These are phyloP conservation scores for Colletotrichum siamense DNA, from an alignment of 2,329 filamentous ascomycete species.

Conservation along the genomic window DNA sequence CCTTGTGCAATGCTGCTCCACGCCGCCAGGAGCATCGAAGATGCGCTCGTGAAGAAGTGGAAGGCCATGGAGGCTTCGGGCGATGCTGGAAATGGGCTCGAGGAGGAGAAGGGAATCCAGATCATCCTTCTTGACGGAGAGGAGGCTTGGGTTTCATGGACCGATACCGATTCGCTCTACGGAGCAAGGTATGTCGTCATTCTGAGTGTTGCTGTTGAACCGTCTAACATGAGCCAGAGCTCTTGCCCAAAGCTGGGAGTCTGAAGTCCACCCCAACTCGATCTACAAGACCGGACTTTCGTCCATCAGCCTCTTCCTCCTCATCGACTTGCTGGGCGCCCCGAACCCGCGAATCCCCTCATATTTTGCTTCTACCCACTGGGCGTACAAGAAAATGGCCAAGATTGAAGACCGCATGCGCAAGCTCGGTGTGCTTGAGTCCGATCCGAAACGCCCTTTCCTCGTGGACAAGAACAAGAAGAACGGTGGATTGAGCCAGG, in stretches of 20 bases:
- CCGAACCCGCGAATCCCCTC: slow-evolving; percentile 75
- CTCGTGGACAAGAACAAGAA: slow-evolving; percentile 67
- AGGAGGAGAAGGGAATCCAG: slow-evolving; percentile 84
- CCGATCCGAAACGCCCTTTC: slow-evolving; percentile 61
- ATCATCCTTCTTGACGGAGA: slow-evolving; percentile 92
- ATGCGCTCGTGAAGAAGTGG: slow-evolving; percentile 83
- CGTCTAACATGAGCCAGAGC: slow-evolving; percentile 47
- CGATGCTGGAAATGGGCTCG: slow-evolving; percentile 58
- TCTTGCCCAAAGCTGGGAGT: slow-evolving; percentile 83
- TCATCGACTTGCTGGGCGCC: slow-evolving; percentile 87
- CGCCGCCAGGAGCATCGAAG: slow-evolving; percentile 79
- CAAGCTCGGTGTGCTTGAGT: slow-evolving; percentile 68
- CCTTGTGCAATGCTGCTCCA: slow-evolving; percentile 95
- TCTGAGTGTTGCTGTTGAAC: neutral
- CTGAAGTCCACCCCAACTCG: slow-evolving; percentile 72
- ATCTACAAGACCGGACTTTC: slow-evolving; percentile 76
- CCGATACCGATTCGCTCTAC: slow-evolving; percentile 82
- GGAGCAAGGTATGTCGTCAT: slow-evolving; percentile 70
- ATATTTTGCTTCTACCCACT: slow-evolving; percentile 90
- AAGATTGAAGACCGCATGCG: slow-evolving; percentile 77
- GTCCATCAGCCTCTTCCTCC: slow-evolving; percentile 85
- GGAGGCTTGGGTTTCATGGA: slow-evolving; percentile 88
- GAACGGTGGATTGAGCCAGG: slow-evolving; percentile 46
- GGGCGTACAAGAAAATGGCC: slow-evolving; percentile 85
- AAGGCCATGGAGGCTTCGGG: slow-evolving; percentile 69